Percentiles rank a stretch among this genome's conserved stretches.
Conservation (phyloP, 129 eudicot genomes). For the Calendula officinalis region DNA sequence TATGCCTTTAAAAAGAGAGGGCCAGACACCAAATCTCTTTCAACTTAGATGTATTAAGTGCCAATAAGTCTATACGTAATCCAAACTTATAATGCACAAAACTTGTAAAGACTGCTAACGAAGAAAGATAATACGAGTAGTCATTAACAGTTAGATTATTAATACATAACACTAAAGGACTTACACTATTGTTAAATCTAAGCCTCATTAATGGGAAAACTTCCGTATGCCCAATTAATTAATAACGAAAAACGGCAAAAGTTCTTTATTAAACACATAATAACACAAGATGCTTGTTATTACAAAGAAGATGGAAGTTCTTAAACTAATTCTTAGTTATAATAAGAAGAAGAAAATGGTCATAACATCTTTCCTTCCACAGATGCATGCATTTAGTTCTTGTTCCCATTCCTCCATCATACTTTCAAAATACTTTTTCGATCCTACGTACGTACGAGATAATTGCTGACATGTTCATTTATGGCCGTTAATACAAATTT, state of each 20-base stretch:
- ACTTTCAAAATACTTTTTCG: not conserved
- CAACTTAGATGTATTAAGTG: no score
- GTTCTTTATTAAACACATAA: conserved; percentile 15
- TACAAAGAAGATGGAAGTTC: conserved; percentile 28
- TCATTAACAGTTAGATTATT: conserved; percentile 6
- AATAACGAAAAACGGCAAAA: conserved; percentile 6
- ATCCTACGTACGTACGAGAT: conserved; percentile 14
- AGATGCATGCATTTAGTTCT: conserved; percentile 17
- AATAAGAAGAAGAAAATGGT: conserved; percentile 21
- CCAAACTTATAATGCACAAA: no score
- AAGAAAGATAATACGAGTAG: not conserved
- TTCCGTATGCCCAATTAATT: conserved; percentile 1
- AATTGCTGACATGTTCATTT: not conserved
- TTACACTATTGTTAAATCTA: conserved; percentile 2
- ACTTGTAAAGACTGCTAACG: no score
- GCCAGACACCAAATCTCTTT: no score
- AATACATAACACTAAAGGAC: not conserved
- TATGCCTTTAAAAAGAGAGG: no score
- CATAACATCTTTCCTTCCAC: conserved; percentile 14
- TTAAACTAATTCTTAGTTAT: not conserved
- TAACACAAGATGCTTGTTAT: conserved; percentile 30
- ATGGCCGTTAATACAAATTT: not conserved
- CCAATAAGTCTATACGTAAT: no score
- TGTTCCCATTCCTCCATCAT: conserved; percentile 13
- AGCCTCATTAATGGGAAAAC: not conserved